Conservation (phyloP, 2,329 filamentous ascomycete genomes). For the Aspergillus latus region DNA sequence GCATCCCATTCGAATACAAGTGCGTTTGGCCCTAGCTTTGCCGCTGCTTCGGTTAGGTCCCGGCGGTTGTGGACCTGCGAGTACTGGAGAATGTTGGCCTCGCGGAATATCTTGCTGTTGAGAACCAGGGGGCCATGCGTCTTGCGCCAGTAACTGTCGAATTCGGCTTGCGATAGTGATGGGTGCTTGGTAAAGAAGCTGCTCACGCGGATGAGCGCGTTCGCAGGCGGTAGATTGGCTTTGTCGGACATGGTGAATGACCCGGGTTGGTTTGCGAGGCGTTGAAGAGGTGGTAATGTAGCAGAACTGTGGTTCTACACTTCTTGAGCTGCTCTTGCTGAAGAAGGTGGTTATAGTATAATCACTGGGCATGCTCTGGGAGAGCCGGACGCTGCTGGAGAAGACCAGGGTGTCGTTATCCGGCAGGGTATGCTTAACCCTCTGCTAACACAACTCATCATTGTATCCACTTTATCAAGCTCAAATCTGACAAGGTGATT, state of each 20-base stretch:
- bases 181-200: not conserved
- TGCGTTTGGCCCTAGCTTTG: not conserved
- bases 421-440: not conserved
- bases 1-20: not conserved
- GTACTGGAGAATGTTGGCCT: not conserved
- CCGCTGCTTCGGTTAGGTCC: not conserved
- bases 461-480: too few relatives aligned
- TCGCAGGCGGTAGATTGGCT: not conserved
- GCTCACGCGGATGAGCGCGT: not conserved
- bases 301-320: too few relatives aligned
- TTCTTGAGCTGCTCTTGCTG: too few relatives aligned
- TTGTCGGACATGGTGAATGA: not conserved
- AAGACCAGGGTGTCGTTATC: not conserved
- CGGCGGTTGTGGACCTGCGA: not conserved
- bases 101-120: not conserved
- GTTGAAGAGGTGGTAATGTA: not conserved
- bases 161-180: not conserved
- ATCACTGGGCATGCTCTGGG: not conserved
- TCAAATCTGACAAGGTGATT: not conserved
- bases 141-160: not conserved
- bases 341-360: too few relatives aligned
- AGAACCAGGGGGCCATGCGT: not conserved
- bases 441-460: not conserved
- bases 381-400: not conserved
- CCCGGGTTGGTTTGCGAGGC: too few relatives aligned